phyloP scores from a whole-genome alignment of 805 yeast species.

The Pichia manshurica region DNA sequence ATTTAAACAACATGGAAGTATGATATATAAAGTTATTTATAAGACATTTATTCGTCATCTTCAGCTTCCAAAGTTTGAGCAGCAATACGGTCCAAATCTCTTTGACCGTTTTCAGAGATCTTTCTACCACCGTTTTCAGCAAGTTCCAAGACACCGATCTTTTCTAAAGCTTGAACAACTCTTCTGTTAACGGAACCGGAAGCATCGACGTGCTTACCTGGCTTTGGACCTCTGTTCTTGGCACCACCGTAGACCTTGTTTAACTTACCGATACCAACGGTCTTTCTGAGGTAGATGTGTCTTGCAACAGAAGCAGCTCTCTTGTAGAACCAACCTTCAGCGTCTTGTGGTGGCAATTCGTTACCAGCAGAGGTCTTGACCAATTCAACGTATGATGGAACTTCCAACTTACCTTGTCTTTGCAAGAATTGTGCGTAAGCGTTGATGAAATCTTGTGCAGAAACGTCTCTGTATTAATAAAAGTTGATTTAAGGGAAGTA shows the following conservation, averaged over 20 bases:
- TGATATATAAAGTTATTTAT: conserved; percentile 1
- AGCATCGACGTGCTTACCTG: conserved; percentile 97
- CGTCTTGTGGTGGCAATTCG: conserved; percentile 99
- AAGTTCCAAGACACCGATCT: conserved; percentile 94
- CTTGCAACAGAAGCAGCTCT: conserved; percentile 99
- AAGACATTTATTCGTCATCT: conserved; percentile 45
- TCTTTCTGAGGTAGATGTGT: conserved; percentile 99
- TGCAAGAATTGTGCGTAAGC: conserved; percentile 99
- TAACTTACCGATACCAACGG: conserved; percentile 98
- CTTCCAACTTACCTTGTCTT: conserved; percentile 99
- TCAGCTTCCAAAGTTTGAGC: conserved; percentile 95
- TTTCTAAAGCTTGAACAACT: conserved; percentile 96
- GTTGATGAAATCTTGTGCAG: conserved; percentile 99
- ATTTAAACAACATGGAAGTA: conserved; percentile 3
- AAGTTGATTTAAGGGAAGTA: not conserved
- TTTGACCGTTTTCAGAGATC: conserved; percentile 98
- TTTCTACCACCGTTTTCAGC: conserved; percentile 99
- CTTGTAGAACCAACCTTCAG: conserved; percentile 99
- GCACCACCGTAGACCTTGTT: conserved; percentile 99
- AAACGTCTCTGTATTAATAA: conserved; percentile 83
- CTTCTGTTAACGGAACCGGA: conserved; percentile 99
- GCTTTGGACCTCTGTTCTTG: conserved; percentile 97
- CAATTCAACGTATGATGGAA: conserved; percentile 99
- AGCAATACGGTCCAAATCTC: conserved; percentile 99
- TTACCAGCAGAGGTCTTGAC: conserved; percentile 99